phyloP scores from a whole-genome alignment of 108 stramenopile species.

The Thalassiosira profunda region DNA sequence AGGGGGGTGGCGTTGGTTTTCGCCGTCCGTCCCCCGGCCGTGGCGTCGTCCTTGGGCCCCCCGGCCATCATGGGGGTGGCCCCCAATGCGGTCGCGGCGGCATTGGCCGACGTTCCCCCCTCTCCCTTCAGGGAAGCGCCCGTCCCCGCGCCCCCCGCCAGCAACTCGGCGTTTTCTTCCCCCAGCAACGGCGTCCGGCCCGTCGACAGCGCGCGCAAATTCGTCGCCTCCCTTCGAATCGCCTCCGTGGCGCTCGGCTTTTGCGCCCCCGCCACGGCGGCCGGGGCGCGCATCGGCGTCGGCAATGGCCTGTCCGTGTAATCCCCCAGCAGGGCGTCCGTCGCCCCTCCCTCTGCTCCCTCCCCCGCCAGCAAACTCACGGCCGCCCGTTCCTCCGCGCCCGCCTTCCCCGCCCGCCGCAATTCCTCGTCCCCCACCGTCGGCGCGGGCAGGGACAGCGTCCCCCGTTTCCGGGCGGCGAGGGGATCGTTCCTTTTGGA shows the following conservation, averaged over 20 bases:
- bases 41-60: constrained; percentile 26
- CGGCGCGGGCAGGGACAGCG: constrained; percentile 90
- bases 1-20: constrained; percentile 35
- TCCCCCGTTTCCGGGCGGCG: constrained; percentile 63
- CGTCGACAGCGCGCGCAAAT: constrained; percentile 75
- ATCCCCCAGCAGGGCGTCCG: constrained; percentile 81
- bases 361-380: constrained; percentile 18
- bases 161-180: constrained; percentile 69
- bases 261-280: constrained; percentile 15
- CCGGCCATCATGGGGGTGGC: constrained; percentile 51
- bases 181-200: constrained; percentile 94
- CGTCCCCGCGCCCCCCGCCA: constrained; percentile 69
- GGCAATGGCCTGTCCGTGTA: constrained; percentile 89
- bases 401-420: constrained; percentile 76
- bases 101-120: too few species aligned
- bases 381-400: constrained; percentile 37
- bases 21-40: constrained; percentile 30
- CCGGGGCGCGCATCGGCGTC: constrained; percentile 88
- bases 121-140: constrained; percentile 59
- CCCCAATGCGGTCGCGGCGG: constrained; percentile 31
- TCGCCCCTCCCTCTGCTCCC: constrained; percentile 53
- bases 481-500: constrained; percentile 85
- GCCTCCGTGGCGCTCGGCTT: constrained; percentile 46
- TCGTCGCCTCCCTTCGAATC: constrained; percentile 87
- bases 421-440: constrained; percentile 89